phyloP scores from a whole-genome alignment of 345 rosid genomes.

The Syzygium jambos region DNA sequence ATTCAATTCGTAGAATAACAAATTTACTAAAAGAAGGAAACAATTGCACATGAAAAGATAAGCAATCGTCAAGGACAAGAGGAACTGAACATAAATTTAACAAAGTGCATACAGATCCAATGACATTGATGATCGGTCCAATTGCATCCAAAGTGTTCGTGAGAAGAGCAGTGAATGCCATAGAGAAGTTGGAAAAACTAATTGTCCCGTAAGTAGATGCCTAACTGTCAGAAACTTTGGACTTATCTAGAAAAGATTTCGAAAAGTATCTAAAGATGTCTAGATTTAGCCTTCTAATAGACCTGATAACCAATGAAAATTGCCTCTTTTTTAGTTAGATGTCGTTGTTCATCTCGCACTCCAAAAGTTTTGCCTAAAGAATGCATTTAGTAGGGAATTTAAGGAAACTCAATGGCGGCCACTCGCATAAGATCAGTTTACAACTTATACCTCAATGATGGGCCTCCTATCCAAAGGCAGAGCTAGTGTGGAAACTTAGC shows the following conservation, averaged over 20 bases:
- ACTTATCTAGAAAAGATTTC: background rate
- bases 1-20: background rate
- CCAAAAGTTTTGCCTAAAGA: background rate
- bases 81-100: background rate
- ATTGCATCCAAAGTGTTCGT: background rate
- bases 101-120: background rate
- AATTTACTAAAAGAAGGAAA: background rate
- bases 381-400: background rate
- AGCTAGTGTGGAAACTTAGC: background rate
- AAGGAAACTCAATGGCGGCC: background rate
- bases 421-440: background rate
- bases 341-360: background rate
- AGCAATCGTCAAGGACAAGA: background rate
- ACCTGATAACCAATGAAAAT: background rate
- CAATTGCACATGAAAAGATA: background rate
- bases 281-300: background rate
- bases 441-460: background rate
- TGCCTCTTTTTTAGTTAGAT: background rate
- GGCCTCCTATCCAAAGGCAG: background rate
- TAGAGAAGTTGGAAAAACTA: background rate
- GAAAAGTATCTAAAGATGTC: background rate
- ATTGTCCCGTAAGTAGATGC: background rate
- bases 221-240: background rate
- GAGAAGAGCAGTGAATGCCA: background rate
- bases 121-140: background rate